phyloP scores from a whole-genome alignment of 1,284 basidiomycete genomes.

The Puccinia brachypodii region DNA sequence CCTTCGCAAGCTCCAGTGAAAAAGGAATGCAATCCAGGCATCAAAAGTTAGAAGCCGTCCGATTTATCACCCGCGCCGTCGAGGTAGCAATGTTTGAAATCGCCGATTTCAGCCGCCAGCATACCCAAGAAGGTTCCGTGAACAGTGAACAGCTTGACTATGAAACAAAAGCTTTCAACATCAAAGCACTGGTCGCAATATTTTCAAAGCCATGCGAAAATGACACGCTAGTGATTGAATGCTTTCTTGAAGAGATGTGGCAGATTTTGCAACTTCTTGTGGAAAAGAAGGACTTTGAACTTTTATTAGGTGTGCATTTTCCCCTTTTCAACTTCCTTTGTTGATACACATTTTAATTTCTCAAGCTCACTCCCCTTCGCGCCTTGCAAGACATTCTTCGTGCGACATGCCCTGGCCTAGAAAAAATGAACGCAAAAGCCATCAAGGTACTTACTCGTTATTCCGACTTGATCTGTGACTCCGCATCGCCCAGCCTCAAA shows the following conservation, averaged over 20 bases:
- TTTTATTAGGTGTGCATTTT: slow-evolving; percentile 9
- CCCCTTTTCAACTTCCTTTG: slow-evolving; percentile 1
- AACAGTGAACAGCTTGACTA: slow-evolving; percentile 11
- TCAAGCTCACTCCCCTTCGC: neutral
- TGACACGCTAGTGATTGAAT: slow-evolving; percentile 3
- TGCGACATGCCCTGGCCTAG: slow-evolving; percentile 1
- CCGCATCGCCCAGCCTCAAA: neutral
- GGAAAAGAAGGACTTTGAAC: neutral
- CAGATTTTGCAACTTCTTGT: slow-evolving; percentile 9
- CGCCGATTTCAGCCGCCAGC: neutral
- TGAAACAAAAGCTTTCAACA: neutral
- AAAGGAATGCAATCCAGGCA: neutral
- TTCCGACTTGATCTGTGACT: slow-evolving; percentile 17
- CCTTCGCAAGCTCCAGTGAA: neutral
- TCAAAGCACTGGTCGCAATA: slow-evolving; percentile 13
- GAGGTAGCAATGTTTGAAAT: slow-evolving; percentile 5
- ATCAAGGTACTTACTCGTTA: slow-evolving; percentile 26
- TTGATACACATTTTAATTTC: neutral
- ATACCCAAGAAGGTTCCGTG: neutral
- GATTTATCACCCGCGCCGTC: slow-evolving; percentile 36
- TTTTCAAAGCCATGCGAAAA: slow-evolving; percentile 6
- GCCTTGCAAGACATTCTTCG: slow-evolving; percentile 19
- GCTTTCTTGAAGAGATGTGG: slow-evolving; percentile 21
- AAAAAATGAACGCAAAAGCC: neutral
- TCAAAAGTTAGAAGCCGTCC: neutral